Conservation (phyloP, 2,329 filamentous ascomycete genomes). For the Neurospora sp. region DNA sequence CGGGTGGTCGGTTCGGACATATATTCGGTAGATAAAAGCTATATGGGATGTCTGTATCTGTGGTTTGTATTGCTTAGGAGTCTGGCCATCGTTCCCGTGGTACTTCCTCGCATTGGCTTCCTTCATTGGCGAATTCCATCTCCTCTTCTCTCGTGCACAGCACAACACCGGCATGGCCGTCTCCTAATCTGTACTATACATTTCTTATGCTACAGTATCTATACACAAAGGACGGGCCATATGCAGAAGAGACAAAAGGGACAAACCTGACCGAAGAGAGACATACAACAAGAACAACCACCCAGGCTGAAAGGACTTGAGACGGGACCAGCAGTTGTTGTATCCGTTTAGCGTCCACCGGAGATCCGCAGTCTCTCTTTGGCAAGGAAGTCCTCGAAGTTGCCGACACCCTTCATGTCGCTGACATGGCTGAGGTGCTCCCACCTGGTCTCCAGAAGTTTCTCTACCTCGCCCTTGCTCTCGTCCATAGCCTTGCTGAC, state of each 20-base stretch:
- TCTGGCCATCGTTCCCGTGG: not conserved
- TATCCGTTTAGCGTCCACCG: slow-evolving; percentile 17
- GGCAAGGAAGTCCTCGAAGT: slow-evolving; percentile 47
- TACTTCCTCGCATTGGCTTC: not conserved
- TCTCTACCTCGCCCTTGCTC: slow-evolving; percentile 31
- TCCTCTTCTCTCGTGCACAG: not conserved
- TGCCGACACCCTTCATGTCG: slow-evolving; percentile 37
- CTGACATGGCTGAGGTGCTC: slow-evolving; percentile 43
- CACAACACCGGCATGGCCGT: not conserved
- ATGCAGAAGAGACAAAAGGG: not conserved
- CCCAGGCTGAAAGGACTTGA: not conserved
- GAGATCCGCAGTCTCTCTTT: slow-evolving; percentile 36
- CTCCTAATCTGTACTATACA: not conserved
- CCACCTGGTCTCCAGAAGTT: slow-evolving; percentile 41
- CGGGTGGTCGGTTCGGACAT: too few relatives aligned
- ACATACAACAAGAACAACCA: not conserved
- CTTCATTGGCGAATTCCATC: not conserved
- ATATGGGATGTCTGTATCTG: not conserved
- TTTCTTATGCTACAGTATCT: not conserved
- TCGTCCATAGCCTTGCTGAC: slow-evolving; percentile 43
- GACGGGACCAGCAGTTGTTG: not conserved
- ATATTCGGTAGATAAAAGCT: not conserved
- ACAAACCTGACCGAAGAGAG: not conserved
- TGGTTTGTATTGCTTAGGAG: not conserved
- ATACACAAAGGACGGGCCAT: not conserved